These are phyloP conservation scores for Trichoderma oligosporum DNA, from an alignment of 2,329 filamentous ascomycete species.

Conservation along the genomic window DNA sequence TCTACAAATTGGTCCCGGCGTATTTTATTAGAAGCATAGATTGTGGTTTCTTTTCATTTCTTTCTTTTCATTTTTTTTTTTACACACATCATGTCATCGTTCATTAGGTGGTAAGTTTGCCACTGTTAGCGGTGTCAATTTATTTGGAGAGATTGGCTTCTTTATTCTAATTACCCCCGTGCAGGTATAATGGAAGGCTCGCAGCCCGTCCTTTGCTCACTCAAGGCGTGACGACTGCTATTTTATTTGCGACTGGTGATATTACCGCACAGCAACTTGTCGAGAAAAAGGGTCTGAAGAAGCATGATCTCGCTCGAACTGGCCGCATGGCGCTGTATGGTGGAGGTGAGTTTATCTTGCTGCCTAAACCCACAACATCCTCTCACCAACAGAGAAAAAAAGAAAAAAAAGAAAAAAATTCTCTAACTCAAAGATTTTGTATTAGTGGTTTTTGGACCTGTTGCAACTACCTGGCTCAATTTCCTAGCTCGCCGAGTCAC, in stretches of 20 bases:
- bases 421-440: constrained; percentile 10
- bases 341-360: constrained; percentile 53
- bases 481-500: constrained; percentile 69
- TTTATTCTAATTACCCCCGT: constrained; percentile 20
- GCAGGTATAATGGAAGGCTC: constrained; percentile 82
- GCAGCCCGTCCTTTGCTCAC: constrained; percentile 81
- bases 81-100: constrained; percentile 10
- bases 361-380: constrained; percentile 4
- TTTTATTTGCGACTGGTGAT: constrained; percentile 92
- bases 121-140: background rate
- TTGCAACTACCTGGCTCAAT: constrained; percentile 80
- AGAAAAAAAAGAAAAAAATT: background rate
- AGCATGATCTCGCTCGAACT: constrained; percentile 71
- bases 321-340: constrained; percentile 78
- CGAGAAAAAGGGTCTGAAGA: constrained; percentile 71
- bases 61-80: background rate
- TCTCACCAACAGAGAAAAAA: background rate
- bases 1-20: background rate
- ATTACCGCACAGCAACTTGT: constrained; percentile 86
- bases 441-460: constrained; percentile 82
- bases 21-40: constrained; percentile 10
- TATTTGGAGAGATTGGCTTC: background rate
- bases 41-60: background rate
- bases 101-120: constrained; percentile 17
- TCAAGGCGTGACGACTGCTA: constrained; percentile 82